A percentile compares a stretch with the other conserved stretches of the same genome.
Conservation (phyloP, 106 monocot genomes). For the Narthecium ossifragum region DNA sequence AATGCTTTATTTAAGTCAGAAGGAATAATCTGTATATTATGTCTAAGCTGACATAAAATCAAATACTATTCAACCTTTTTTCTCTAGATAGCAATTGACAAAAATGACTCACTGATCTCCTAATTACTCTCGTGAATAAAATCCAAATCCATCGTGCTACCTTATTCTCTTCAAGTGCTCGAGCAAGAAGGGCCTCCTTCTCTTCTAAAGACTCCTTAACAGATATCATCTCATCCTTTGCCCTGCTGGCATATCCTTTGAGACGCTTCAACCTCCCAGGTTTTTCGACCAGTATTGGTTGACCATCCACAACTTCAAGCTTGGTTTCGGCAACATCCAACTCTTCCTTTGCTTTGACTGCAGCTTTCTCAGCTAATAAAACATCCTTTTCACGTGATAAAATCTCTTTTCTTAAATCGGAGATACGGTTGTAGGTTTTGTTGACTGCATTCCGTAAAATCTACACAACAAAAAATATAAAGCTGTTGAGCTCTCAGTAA, state of each 20-base stretch:
- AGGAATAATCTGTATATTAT: not conserved
- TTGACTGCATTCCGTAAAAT: slow-evolving; percentile 77
- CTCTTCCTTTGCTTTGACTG: slow-evolving; percentile 43
- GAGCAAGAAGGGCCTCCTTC: slow-evolving; percentile 68
- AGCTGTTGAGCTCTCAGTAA: too few relatives aligned
- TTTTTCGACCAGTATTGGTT: slow-evolving; percentile 64
- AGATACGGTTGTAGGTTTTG: slow-evolving; percentile 88
- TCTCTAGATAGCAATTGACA: not conserved
- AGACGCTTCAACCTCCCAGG: slow-evolving; percentile 78
- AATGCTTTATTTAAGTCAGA: too few relatives aligned
- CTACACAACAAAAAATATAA: too few relatives aligned
- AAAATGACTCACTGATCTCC: too few relatives aligned
- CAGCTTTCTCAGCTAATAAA: slow-evolving; percentile 32
- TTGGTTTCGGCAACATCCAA: slow-evolving; percentile 65
- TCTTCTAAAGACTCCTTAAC: slow-evolving; percentile 60
- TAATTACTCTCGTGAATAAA: not conserved
- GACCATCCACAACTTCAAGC: slow-evolving; percentile 65
- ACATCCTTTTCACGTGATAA: slow-evolving; percentile 29
- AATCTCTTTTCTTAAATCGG: slow-evolving; percentile 58
- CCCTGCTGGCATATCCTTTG: slow-evolving; percentile 47
- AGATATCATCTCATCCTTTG: slow-evolving; percentile 43
- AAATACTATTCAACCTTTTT: not conserved
- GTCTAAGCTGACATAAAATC: not conserved
- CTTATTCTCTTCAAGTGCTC: slow-evolving; percentile 88
- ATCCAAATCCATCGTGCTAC: too few relatives aligned